These are phyloP conservation scores for Astrothelium subdiscretum DNA, from an alignment of 495 filamentous ascomycete genomes.

Conservation along the genomic window DNA sequence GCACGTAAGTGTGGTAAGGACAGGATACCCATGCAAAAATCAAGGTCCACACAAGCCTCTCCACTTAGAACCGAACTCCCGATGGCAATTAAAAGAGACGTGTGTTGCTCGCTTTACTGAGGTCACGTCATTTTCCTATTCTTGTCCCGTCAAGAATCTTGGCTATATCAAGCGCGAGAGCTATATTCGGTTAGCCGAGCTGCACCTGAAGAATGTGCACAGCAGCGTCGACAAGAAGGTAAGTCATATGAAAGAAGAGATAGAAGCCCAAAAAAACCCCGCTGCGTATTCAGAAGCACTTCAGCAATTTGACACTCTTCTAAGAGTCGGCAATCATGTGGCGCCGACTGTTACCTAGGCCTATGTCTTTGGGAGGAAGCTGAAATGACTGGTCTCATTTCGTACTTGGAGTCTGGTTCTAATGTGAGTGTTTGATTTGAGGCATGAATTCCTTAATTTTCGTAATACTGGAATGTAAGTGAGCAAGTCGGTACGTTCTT, in stretches of 20 bases:
- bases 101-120: background rate
- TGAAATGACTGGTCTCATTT: no score
- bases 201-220: background rate
- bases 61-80: background rate
- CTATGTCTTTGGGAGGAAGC: no score
- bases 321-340: no score
- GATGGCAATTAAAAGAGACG: background rate
- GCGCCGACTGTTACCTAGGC: no score
- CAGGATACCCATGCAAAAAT: background rate
- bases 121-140: background rate
- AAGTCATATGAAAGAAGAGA: background rate
- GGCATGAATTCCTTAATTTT: no score
- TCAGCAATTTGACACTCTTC: no score
- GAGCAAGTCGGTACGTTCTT: no score
- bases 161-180: background rate
- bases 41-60: background rate
- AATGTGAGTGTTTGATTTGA: no score
- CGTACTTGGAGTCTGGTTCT: no score
- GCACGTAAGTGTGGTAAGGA: background rate
- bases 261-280: background rate
- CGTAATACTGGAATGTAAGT: no score
- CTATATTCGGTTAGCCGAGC: background rate
- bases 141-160: background rate
- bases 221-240: background rate
- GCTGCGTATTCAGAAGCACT: background rate